These are phyloP conservation scores for Aureobasidium vineae DNA, from an alignment of 2,329 filamentous ascomycete genomes.

Conservation along the genomic window DNA sequence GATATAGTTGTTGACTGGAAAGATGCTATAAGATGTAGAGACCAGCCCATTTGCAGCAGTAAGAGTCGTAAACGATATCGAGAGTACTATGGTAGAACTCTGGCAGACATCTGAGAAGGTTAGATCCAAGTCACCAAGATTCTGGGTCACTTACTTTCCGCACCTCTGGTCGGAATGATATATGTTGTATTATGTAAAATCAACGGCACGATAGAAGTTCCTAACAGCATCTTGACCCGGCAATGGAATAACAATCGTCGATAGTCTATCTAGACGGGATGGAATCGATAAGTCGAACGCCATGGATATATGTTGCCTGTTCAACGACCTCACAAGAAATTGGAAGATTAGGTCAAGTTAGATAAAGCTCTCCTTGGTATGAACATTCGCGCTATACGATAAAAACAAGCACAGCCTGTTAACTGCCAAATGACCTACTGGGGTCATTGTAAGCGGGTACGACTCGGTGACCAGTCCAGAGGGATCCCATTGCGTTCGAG, in stretches of 20 bases:
- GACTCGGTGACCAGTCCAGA: background rate
- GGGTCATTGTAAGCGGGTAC: background rate
- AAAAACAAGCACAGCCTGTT: slow-evolving; percentile 15
- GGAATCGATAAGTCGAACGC: slow-evolving; percentile 12
- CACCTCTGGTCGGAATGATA: background rate
- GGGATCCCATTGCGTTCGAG: background rate
- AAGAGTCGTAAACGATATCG: background rate
- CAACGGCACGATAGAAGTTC: background rate
- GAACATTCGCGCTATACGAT: background rate
- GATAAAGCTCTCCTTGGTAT: slow-evolving; percentile 1
- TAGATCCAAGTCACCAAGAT: background rate
- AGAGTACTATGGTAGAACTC: slow-evolving; percentile 1
- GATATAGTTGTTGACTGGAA: background rate
- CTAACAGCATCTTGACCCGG: slow-evolving; percentile 11
- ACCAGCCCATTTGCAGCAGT: background rate
- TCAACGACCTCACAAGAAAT: slow-evolving; percentile 5
- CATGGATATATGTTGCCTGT: slow-evolving; percentile 24
- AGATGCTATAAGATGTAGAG: slow-evolving; percentile 11
- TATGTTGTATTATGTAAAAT: background rate
- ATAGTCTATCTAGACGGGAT: background rate
- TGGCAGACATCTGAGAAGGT: background rate
- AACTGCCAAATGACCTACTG: background rate
- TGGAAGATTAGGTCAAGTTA: slow-evolving; percentile 1
- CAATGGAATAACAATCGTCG: background rate
- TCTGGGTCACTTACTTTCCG: background rate